Conservation (phyloP, 352 stramenopile species). For the Phytopythium helicoides region DNA sequence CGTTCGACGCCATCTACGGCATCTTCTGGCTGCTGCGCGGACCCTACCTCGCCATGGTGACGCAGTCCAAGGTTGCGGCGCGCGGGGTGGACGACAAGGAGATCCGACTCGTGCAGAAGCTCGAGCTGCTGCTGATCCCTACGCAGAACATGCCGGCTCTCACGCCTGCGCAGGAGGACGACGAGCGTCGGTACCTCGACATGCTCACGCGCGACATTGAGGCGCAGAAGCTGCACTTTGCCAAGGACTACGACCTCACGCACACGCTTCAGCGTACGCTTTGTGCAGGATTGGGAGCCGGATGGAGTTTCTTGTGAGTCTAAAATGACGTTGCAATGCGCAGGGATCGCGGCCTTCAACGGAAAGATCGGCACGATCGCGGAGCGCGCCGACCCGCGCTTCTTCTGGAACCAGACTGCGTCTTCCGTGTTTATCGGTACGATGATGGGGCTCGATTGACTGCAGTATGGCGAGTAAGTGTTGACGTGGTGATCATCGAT, state of each 20-base stretch:
- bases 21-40: slow-evolving; percentile 69
- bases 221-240: slow-evolving; percentile 71
- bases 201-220: slow-evolving; percentile 61
- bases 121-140: slow-evolving; percentile 66
- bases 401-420: slow-evolving; percentile 92
- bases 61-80: slow-evolving; percentile 55
- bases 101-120: slow-evolving; percentile 52
- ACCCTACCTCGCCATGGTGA: slow-evolving; percentile 71
- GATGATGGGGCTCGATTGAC: no score
- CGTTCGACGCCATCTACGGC: slow-evolving; percentile 79
- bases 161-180: slow-evolving; percentile 47
- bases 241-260: slow-evolving; percentile 73
- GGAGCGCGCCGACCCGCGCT: slow-evolving; percentile 84
- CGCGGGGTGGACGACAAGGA: slow-evolving; percentile 48
- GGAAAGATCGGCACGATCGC: slow-evolving; percentile 48
- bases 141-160: slow-evolving; percentile 54
- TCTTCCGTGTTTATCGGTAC: slow-evolving; percentile 58
- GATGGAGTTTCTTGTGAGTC: no score
- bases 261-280: slow-evolving; percentile 72
- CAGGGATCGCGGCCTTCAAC: slow-evolving; percentile 56
- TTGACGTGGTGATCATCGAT: no score
- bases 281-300: no score
- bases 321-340: no score
- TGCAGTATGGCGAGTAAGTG: no score
- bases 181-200: slow-evolving; percentile 55